Conservation (phyloP, 768 basidiomycete genomes). For the Strobilomyces confusus region DNA sequence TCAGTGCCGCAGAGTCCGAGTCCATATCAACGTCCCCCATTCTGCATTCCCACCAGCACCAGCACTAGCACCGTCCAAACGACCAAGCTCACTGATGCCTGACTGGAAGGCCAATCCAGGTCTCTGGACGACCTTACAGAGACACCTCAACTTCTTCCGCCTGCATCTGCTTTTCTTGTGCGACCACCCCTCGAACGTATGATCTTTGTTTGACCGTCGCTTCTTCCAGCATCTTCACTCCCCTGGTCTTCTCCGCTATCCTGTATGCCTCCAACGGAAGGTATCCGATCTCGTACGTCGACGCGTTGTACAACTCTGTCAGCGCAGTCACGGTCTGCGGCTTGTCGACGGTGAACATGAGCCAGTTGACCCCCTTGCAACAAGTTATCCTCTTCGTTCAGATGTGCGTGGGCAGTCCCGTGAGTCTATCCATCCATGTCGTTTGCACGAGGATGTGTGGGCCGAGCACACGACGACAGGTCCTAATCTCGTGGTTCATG, state of each 20-base stretch:
- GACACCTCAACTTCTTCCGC: slow-evolving; percentile 65
- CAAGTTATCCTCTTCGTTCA: slow-evolving; percentile 68
- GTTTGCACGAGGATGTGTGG: too few relatives aligned
- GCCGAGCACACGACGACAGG: slow-evolving; percentile 35
- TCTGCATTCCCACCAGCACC: too few relatives aligned
- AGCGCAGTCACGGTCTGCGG: slow-evolving; percentile 79
- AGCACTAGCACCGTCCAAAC: too few relatives aligned
- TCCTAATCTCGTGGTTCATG: slow-evolving; percentile 79
- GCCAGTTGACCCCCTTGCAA: slow-evolving; percentile 64
- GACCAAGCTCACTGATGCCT: slow-evolving; percentile 4
- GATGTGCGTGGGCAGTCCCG: slow-evolving; percentile 75
- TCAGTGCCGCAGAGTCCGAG: too few relatives aligned
- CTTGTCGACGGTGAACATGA: slow-evolving; percentile 66
- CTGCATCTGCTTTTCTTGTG: slow-evolving; percentile 61
- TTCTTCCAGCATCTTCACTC: slow-evolving; percentile 60
- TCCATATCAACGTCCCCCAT: too few relatives aligned
- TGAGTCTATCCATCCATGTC: slow-evolving; percentile 34
- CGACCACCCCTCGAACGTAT: slow-evolving; percentile 23
- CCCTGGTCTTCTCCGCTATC: slow-evolving; percentile 73
- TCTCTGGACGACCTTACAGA: slow-evolving; percentile 29
- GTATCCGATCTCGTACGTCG: slow-evolving; percentile 68
- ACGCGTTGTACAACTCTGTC: slow-evolving; percentile 73
- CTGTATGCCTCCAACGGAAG: slow-evolving; percentile 81
- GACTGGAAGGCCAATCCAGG: neutral
- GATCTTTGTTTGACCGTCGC: slow-evolving; percentile 1